Conservation (phyloP, 1,139 yeast genomes). For the Suhomyces bolitotheri region DNA sequence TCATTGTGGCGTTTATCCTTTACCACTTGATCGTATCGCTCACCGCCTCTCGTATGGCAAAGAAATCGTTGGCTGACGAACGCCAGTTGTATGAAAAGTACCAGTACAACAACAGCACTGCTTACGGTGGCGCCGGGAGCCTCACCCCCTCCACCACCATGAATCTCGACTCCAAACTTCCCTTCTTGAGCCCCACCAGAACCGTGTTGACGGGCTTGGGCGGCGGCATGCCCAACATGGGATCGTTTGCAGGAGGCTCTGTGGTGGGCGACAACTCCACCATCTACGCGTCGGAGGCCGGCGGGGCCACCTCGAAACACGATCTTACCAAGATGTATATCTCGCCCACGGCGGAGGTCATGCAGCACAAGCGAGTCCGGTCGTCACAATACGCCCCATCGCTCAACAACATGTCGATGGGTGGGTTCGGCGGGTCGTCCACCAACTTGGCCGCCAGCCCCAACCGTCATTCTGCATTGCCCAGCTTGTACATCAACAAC, state of each 20-base stretch:
- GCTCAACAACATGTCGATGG: constrained; percentile 25
- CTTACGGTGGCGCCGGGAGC: constrained; percentile 29
- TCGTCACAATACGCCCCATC: constrained; percentile 28
- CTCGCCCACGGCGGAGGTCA: constrained; percentile 78
- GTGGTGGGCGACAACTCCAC: constrained; percentile 43
- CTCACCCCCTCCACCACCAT: constrained; percentile 24
- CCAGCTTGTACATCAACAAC: constrained; percentile 37
- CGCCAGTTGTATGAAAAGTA: constrained; percentile 41
- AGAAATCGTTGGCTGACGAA: constrained; percentile 33
- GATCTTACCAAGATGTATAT: constrained; percentile 60
- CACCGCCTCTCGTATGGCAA: constrained; percentile 42
- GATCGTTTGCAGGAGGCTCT: constrained; percentile 21
- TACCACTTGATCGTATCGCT: constrained; percentile 41
- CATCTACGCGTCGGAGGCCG: constrained; percentile 37
- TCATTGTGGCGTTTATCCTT: constrained; percentile 46
- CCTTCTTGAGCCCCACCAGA: constrained; percentile 33
- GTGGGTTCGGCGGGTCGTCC: constrained; percentile 22
- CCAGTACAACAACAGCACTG: constrained; percentile 36
- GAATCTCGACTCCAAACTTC: constrained; percentile 36
- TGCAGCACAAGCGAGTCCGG: constrained; percentile 45
- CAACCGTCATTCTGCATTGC: constrained; percentile 35
- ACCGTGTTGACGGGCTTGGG: constrained; percentile 22
- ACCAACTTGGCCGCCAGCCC: constrained; percentile 30
- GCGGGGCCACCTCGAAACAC: constrained; percentile 37
- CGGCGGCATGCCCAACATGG: constrained; percentile 10